phyloP scores from a whole-genome alignment of 768 basidiomycete genomes.

The Macrolepiota albuminosa region DNA sequence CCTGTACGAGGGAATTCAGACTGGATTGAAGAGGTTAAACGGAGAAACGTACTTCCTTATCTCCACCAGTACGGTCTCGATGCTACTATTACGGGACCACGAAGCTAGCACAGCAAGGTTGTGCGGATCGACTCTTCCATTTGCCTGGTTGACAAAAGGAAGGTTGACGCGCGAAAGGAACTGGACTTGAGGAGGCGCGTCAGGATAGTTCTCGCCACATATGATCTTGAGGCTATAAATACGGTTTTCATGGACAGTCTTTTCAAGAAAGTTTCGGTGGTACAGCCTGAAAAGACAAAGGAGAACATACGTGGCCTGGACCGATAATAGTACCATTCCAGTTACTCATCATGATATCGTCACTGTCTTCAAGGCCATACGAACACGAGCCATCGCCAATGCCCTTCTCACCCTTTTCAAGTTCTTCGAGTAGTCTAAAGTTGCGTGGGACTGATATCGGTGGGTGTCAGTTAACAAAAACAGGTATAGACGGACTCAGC shows the following conservation, averaged over 20 bases:
- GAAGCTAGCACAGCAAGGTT: slow-evolving; percentile 68
- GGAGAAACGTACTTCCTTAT: slow-evolving; percentile 69
- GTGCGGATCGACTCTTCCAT: slow-evolving; percentile 73
- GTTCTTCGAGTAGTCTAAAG: slow-evolving; percentile 94
- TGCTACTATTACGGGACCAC: slow-evolving; percentile 74
- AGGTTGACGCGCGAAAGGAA: slow-evolving; percentile 91
- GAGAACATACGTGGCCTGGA: slow-evolving; percentile 80
- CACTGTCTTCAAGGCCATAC: slow-evolving; percentile 91
- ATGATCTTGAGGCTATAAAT: slow-evolving; percentile 94
- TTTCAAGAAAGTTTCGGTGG: slow-evolving; percentile 8
- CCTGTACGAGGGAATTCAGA: slow-evolving; percentile 33
- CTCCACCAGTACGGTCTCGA: slow-evolving; percentile 90
- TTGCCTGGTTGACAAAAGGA: slow-evolving; percentile 75
- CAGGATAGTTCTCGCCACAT: slow-evolving; percentile 76
- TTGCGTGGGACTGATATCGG: slow-evolving; percentile 78
- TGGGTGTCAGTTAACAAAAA: not conserved
- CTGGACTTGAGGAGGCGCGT: slow-evolving; percentile 71
- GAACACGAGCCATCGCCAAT: slow-evolving; percentile 98
- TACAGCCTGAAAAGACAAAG: slow-evolving; percentile 6
- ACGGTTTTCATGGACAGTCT: slow-evolving; percentile 98
- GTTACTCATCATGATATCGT: slow-evolving; percentile 95
- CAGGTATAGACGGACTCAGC: not conserved
- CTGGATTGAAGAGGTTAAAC: not conserved
- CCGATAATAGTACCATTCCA: slow-evolving; percentile 99
- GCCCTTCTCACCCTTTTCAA: slow-evolving; percentile 99